Conservation (phyloP, 2,329 filamentous ascomycete species). For the Colletotrichum siamense region DNA sequence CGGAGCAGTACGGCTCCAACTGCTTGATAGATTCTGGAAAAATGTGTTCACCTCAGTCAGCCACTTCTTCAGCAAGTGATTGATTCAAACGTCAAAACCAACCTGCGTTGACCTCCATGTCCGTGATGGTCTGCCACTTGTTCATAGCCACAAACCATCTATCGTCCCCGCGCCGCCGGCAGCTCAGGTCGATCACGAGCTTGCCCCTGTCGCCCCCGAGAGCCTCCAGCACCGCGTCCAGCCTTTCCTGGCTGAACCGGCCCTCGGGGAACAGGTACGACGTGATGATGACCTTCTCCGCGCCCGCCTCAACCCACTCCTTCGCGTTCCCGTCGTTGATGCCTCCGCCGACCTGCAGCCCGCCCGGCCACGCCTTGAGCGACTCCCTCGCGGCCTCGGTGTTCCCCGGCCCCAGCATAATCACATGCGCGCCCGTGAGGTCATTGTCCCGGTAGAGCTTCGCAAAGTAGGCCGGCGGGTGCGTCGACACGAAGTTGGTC, state of each 20-base stretch:
- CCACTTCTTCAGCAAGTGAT: neutral
- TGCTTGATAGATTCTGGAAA: slow-evolving; percentile 76
- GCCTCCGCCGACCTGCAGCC: slow-evolving; percentile 91
- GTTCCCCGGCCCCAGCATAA: slow-evolving; percentile 94
- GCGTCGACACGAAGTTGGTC: slow-evolving; percentile 90
- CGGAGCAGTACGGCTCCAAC: slow-evolving; percentile 90
- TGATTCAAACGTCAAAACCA: neutral
- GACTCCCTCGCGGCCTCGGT: slow-evolving; percentile 80
- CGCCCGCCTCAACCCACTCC: slow-evolving; percentile 86
- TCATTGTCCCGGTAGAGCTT: slow-evolving; percentile 77
- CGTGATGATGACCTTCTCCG: slow-evolving; percentile 96
- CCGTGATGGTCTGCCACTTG: slow-evolving; percentile 97
- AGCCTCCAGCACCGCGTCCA: slow-evolving; percentile 75
- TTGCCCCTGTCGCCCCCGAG: slow-evolving; percentile 78
- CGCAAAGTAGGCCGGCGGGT: slow-evolving; percentile 83
- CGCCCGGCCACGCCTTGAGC: slow-evolving; percentile 76
- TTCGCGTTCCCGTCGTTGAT: slow-evolving; percentile 85
- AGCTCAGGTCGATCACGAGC: slow-evolving; percentile 95
- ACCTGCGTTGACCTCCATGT: slow-evolving; percentile 90
- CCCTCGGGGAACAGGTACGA: slow-evolving; percentile 90
- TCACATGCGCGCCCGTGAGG: slow-evolving; percentile 86
- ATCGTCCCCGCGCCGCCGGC: slow-evolving; percentile 72
- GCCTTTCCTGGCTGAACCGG: slow-evolving; percentile 77
- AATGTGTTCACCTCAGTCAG: neutral
- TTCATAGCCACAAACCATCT: slow-evolving; percentile 98